phyloP scores from a whole-genome alignment of 1,284 basidiomycete species.

The Pseudozyma sp. region DNA sequence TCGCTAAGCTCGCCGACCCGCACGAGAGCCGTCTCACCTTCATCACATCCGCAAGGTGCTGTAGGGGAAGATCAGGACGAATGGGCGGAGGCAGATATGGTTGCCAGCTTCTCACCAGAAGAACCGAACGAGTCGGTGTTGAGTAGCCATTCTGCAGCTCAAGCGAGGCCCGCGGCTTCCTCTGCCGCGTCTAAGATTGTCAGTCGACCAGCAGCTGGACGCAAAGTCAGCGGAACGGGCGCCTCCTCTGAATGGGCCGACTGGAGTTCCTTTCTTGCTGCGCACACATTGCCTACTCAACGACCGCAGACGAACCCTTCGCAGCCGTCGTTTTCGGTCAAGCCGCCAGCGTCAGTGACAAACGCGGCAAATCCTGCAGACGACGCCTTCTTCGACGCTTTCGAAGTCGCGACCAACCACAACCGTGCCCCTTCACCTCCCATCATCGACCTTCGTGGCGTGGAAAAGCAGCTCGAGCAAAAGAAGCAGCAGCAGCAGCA shows the following conservation, averaged over 20 bases:
- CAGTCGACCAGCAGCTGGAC: constrained; percentile 8
- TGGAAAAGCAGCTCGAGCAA: constrained; percentile 57
- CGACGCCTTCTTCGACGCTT: constrained; percentile 54
- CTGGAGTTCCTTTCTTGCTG: constrained; percentile 41
- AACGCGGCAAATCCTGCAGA: constrained; percentile 37
- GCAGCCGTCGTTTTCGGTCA: constrained; percentile 1
- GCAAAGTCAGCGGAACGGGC: constrained; percentile 30
- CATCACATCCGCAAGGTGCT: not conserved
- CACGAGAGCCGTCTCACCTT: constrained; percentile 11
- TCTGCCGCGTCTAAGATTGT: not conserved
- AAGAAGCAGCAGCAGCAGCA: constrained; percentile 33
- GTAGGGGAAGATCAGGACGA: constrained; percentile 33
- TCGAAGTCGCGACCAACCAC: constrained; percentile 41
- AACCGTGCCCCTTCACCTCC: constrained; percentile 52
- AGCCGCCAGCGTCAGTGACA: not conserved
- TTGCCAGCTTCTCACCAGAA: constrained; percentile 51
- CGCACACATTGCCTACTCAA: constrained; percentile 32
- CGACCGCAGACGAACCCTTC: constrained; percentile 7
- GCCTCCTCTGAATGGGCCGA: constrained; percentile 44
- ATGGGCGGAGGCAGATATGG: constrained; percentile 52
- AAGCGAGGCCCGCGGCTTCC: not conserved
- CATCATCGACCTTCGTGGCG: constrained; percentile 63
- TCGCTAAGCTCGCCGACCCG: constrained; percentile 15
- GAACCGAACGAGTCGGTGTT: constrained; percentile 14
- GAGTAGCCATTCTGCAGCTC: not conserved